Percentiles rank a stretch among this genome's conserved stretches.
Conservation (phyloP, 2,329 filamentous ascomycete genomes). For the Trichoderma atroviride region DNA sequence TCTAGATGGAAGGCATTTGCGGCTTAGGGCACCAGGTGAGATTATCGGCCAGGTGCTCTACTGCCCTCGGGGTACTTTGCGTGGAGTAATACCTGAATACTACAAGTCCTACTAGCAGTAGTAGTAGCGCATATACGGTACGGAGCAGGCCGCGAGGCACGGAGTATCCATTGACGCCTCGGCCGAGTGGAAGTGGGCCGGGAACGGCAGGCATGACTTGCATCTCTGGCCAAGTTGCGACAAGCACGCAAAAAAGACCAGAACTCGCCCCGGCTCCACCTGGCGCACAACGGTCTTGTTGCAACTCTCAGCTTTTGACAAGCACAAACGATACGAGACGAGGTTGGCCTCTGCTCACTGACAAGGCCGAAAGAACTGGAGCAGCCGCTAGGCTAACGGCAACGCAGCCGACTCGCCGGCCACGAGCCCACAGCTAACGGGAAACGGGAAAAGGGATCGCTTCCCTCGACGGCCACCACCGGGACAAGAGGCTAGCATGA, state of each 20-base stretch:
- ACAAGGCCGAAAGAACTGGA: background rate
- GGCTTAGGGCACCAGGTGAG: background rate
- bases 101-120: too few species aligned
- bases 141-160: slow-evolving; percentile 2
- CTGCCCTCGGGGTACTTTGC: background rate
- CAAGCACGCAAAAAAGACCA: slow-evolving; percentile 4
- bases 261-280: slow-evolving; percentile 4
- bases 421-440: slow-evolving; percentile 11
- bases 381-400: slow-evolving; percentile 4
- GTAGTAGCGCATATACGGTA: background rate
- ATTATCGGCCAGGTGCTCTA: background rate
- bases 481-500: slow-evolving; percentile 16
- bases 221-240: slow-evolving; percentile 15
- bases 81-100: background rate
- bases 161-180: slow-evolving; percentile 6
- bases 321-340: background rate
- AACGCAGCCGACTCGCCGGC: slow-evolving; percentile 23
- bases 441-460: background rate
- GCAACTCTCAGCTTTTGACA: slow-evolving; percentile 4
- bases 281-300: background rate
- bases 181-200: slow-evolving; percentile 21
- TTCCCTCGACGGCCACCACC: background rate
- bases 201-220: slow-evolving; percentile 22
- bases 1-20: background rate
- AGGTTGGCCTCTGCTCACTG: background rate